Base-by-base conservation (phyloP, 2,329 filamentous ascomycete species). In the Teratosphaeria epicoccoides region DNA sequence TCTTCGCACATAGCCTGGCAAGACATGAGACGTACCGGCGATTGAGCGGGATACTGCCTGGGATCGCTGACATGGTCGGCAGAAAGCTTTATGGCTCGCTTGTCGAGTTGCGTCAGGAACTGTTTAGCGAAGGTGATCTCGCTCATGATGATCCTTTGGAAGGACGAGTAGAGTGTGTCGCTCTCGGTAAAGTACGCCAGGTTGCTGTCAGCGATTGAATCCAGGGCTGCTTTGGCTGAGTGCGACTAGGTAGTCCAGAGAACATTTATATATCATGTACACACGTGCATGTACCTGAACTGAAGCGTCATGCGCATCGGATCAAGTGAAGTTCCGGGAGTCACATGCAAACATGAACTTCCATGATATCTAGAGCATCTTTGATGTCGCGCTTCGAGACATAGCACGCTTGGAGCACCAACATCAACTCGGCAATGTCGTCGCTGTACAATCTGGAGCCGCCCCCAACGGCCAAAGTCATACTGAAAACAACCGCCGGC, bases 361-460 rank as follows among this genome's bases (percentile, higher is more conserved):
- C n/a, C n/a, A n/a, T n/a, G 26, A 20, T 40, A 9, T 17, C 11
- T 6, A 7, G 14, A 17, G n/a, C 20, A 40, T 7, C 20, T 40
- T 40, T n/a, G n/a, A n/a, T n/a, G n/a, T n/a, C n/a, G 33, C 33
- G 33, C 33, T 17, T 20, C 14, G 14, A 40, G n/a, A 40, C 33
- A 40, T 40, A 20, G 14, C 33, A 40, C 43, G 26, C 33, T n/a
- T 33, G 9, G 2, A 43, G 26, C 12, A 6, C 20, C 3, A 9
- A 24, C 5, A 24, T 20, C 6, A 9, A 24, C 20, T 20, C 44
- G 49, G 65, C 43, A 47, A 96, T 97, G 91, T 91, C 88, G 52
- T 77, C 87, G 44, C 84, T 90, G 52, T 97, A 97, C 72, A 94
- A 95, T 63, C 87, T 94, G 64, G 91, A 96, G 71, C 91, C 93